phyloP scores from a whole-genome alignment of 768 basidiomycete species.

The Floccularia luteovirens region DNA sequence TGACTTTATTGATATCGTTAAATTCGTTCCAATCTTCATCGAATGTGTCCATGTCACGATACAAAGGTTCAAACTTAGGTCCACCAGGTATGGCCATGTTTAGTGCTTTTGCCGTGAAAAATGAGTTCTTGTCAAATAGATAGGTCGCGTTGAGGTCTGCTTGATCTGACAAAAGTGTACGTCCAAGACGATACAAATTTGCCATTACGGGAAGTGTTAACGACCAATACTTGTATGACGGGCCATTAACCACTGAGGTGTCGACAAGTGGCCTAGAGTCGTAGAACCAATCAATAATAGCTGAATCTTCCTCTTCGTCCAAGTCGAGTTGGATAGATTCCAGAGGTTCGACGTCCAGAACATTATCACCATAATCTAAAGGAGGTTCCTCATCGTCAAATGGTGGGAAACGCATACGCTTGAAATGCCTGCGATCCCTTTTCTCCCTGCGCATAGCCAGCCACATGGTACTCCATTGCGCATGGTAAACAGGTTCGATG shows the following conservation, averaged over 20 bases:
- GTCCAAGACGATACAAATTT: constrained; percentile 91
- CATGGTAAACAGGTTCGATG: constrained; percentile 96
- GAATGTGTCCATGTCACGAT: constrained; percentile 93
- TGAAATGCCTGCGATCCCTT: constrained; percentile 97
- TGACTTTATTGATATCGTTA: constrained; percentile 99
- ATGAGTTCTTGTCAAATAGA: constrained; percentile 94
- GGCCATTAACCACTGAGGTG: constrained; percentile 84
- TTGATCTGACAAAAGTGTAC: constrained; percentile 89
- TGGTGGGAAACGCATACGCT: constrained; percentile 98
- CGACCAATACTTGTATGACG: constrained; percentile 91
- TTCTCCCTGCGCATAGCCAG: constrained; percentile 98
- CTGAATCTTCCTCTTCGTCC: constrained; percentile 84
- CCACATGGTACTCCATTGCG: constrained; percentile 99
- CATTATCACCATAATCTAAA: constrained; percentile 98
- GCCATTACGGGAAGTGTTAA: constrained; percentile 93
- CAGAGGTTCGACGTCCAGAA: constrained; percentile 94
- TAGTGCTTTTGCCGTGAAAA: constrained; percentile 96
- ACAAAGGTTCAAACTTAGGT: constrained; percentile 96
- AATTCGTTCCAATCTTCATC: constrained; percentile 99
- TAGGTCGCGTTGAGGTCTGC: constrained; percentile 88
- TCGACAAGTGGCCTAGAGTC: constrained; percentile 93
- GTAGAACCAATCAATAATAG: constrained; percentile 98
- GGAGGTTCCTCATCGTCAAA: constrained; percentile 99
- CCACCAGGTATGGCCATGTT: constrained; percentile 98
- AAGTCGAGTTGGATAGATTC: constrained; percentile 97